phyloP scores from a whole-genome alignment of 805 yeast species.

The Candida argentea region DNA sequence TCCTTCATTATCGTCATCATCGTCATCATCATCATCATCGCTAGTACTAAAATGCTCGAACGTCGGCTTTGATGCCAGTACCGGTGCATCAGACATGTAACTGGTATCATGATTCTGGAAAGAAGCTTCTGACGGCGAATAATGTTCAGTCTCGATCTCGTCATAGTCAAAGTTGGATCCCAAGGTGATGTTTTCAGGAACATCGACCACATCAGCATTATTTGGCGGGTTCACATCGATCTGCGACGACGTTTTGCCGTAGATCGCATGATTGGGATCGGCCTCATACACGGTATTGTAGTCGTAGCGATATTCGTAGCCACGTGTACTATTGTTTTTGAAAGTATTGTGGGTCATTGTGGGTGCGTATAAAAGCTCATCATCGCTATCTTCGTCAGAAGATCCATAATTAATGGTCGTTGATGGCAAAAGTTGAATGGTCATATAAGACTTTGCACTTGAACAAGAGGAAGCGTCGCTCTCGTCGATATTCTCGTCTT shows the following conservation, averaged over 20 bases:
- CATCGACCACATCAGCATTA: slow-evolving; percentile 33
- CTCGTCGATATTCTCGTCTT: slow-evolving; percentile 11
- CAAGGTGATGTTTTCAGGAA: slow-evolving; percentile 34
- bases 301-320: slow-evolving; percentile 70
- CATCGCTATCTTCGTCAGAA: slow-evolving; percentile 51
- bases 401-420: slow-evolving; percentile 76
- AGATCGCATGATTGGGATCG: slow-evolving; percentile 33
- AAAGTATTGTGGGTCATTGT: slow-evolving; percentile 64
- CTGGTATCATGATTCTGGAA: slow-evolving; percentile 5
- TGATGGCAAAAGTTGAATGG: slow-evolving; percentile 76
- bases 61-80: slow-evolving; percentile 1
- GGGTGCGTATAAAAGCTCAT: slow-evolving; percentile 39
- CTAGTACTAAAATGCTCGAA: slow-evolving; percentile 7
- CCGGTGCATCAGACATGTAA: not conserved
- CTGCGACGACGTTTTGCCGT: slow-evolving; percentile 14
- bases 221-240: slow-evolving; percentile 4
- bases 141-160: slow-evolving; percentile 16
- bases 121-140: slow-evolving; percentile 8
- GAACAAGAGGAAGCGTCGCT: slow-evolving; percentile 21
- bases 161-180: slow-evolving; percentile 33
- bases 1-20: slow-evolving; percentile 18
- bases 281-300: slow-evolving; percentile 67
- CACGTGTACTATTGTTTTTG: slow-evolving; percentile 44
- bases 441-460: slow-evolving; percentile 28
- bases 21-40: slow-evolving; percentile 2